Evolutionary conservation across 2,329 filamentous ascomycete species (phyloP).

Genomic region (Proliferodiscus dingleyae): DNA sequence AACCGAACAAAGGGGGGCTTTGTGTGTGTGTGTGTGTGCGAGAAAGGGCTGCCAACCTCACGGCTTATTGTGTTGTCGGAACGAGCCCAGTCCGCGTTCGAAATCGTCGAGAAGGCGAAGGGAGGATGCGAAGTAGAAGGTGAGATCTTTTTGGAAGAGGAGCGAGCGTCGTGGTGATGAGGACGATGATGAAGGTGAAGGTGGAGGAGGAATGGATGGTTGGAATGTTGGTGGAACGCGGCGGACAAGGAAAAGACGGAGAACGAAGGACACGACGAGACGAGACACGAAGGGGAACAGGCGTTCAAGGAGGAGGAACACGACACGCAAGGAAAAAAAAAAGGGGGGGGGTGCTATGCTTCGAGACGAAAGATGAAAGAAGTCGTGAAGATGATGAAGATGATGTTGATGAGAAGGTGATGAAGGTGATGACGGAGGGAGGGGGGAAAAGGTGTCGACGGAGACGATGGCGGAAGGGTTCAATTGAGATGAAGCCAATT

Average conservation of each 20-base stretch:
- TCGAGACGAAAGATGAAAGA: background rate
- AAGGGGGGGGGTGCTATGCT: slow-evolving; percentile 1
- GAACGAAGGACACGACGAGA: slow-evolving; percentile 20
- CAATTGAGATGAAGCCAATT: too few species aligned
- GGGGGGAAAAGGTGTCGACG: too few species aligned
- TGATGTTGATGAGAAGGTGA: background rate
- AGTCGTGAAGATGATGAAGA: background rate
- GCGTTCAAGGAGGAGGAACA: slow-evolving; percentile 2
- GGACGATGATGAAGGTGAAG: too few species aligned
- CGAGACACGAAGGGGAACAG: slow-evolving; percentile 10
- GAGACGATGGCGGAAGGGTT: too few species aligned
- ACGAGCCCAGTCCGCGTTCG: slow-evolving; percentile 2
- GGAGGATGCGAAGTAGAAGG: too few species aligned
- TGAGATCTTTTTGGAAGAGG: slow-evolving; percentile 18
- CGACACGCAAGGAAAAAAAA: slow-evolving; percentile 1
- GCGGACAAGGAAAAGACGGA: background rate
- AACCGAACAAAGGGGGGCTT: background rate
- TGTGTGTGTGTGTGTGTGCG: slow-evolving; percentile 1
- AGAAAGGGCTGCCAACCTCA: slow-evolving; percentile 20
- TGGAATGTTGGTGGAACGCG: slow-evolving; percentile 15
- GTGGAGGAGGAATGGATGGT: slow-evolving; percentile 17
- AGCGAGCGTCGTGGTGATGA: slow-evolving; percentile 22
- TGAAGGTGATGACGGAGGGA: background rate
- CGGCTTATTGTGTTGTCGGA: slow-evolving; percentile 11
- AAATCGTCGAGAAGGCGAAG: slow-evolving; percentile 9